Conservation (phyloP, 306 rosid genomes). For the Elaeagnus macrophylla region DNA sequence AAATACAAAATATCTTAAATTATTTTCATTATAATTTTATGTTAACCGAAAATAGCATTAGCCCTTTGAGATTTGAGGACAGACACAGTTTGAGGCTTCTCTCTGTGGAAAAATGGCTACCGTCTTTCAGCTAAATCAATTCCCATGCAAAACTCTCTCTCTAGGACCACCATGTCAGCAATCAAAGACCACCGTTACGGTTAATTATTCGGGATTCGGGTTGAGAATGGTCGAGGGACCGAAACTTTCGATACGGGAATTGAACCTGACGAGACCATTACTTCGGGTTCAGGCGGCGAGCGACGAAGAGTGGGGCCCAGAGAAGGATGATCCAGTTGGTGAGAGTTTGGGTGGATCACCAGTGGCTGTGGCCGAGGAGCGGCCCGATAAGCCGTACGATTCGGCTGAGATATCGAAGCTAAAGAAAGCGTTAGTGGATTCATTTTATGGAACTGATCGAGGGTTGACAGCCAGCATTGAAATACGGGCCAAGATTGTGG, state of each 20-base stretch:
- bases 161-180: constrained; percentile 21
- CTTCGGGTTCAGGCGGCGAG: constrained; percentile 23
- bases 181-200: constrained; percentile 30
- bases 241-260: constrained; percentile 14
- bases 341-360: constrained; percentile 1
- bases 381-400: constrained; percentile 19
- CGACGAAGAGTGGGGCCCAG: constrained; percentile 50
- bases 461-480: constrained; percentile 68
- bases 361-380: constrained; percentile 25
- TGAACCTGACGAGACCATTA: constrained; percentile 10
- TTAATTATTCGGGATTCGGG: constrained; percentile 17
- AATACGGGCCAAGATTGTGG: constrained; percentile 81
- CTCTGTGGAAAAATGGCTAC: constrained; percentile 35
- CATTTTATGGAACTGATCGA: constrained; percentile 72
- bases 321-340: constrained; percentile 20
- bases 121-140: constrained; percentile 37
- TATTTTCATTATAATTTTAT: too few relatives aligned
- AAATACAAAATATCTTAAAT: too few relatives aligned
- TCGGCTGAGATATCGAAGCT: constrained; percentile 34
- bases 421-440: constrained; percentile 68
- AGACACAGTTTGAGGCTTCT: too few relatives aligned
- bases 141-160: constrained; percentile 34
- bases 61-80: too few relatives aligned
- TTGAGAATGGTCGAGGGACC: constrained; percentile 16
- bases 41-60: too few relatives aligned